phyloP scores from a whole-genome alignment of 257 asterid genomes.

The Solanum chaucha region DNA sequence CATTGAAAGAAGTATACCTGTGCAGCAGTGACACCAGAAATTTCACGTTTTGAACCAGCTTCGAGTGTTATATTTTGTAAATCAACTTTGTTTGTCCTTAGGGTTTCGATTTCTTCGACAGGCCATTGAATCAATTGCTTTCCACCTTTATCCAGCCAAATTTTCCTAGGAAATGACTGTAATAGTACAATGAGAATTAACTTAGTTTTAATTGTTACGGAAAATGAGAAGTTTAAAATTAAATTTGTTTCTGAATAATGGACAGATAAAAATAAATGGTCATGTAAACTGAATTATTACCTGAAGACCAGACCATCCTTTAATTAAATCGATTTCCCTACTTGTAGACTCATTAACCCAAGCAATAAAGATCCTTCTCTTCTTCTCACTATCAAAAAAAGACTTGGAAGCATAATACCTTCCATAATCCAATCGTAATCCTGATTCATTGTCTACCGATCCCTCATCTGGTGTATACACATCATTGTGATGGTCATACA shows the following conservation, averaged over 20 bases:
- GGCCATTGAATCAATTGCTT: background rate
- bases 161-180: background rate
- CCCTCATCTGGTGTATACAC: conserved; percentile 15
- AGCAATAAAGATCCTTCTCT: conserved; percentile 31
- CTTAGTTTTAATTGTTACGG: background rate
- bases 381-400: conserved; percentile 18
- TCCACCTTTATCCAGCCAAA: background rate
- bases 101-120: background rate
- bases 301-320: conserved; percentile 19
- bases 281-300: background rate
- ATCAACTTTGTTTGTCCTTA: background rate
- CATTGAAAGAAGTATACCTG: background rate
- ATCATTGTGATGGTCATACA: conserved; percentile 3
- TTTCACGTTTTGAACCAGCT: background rate
- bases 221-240: background rate
- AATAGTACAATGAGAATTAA: background rate
- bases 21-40: background rate
- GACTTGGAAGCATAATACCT: background rate
- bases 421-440: background rate
- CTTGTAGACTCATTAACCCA: conserved; percentile 33
- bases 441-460: background rate
- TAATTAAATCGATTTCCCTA: conserved; percentile 1
- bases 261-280: background rate
- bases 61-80: background rate
- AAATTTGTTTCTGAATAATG: background rate